Percentiles rank a stretch among this genome's conserved stretches.
Conservation (phyloP, 2,329 filamentous ascomycete species). For the Penicillium corylophilum region DNA sequence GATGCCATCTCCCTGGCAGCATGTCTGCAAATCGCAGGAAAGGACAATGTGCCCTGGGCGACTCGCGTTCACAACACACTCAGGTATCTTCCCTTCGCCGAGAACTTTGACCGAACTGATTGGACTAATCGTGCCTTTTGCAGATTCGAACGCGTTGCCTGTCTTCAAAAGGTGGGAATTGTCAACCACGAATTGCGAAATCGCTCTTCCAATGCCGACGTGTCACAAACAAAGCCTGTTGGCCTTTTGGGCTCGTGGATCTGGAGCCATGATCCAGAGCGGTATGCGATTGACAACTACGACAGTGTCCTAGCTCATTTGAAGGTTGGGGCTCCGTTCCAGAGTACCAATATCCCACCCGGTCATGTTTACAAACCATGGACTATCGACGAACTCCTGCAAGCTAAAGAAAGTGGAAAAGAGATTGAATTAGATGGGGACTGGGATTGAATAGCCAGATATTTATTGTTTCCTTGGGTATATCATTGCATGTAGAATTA, state of each 20-base stretch:
- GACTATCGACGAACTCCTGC: constrained; percentile 24
- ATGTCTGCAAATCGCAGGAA: constrained; percentile 36
- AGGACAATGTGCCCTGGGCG: constrained; percentile 12
- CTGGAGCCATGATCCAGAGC: constrained; percentile 17
- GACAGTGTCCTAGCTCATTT: constrained; percentile 22
- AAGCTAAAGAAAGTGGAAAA: constrained; percentile 1
- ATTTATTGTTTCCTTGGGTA: neutral
- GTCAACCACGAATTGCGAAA: constrained; percentile 3
- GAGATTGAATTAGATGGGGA: constrained; percentile 9
- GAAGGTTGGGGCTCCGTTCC: constrained; percentile 22
- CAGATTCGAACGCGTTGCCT: constrained; percentile 17
- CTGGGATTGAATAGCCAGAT: neutral
- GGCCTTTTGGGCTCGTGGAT: constrained; percentile 15
- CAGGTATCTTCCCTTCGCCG: constrained; percentile 3
- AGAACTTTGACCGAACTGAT: no score
- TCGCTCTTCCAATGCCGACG: neutral
- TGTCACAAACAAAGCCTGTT: constrained; percentile 1
- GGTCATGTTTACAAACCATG: constrained; percentile 30
- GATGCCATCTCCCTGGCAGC: constrained; percentile 51
- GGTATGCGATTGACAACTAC: constrained; percentile 30
- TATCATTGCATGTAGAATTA: neutral
- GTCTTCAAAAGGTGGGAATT: constrained; percentile 9
- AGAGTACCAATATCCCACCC: constrained; percentile 31
- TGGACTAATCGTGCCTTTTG: no score
- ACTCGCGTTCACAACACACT: constrained; percentile 16